A percentile compares a stretch with the other conserved stretches of the same genome.
Conservation (phyloP, 495 filamentous ascomycete genomes). For the Cercophora samala region DNA sequence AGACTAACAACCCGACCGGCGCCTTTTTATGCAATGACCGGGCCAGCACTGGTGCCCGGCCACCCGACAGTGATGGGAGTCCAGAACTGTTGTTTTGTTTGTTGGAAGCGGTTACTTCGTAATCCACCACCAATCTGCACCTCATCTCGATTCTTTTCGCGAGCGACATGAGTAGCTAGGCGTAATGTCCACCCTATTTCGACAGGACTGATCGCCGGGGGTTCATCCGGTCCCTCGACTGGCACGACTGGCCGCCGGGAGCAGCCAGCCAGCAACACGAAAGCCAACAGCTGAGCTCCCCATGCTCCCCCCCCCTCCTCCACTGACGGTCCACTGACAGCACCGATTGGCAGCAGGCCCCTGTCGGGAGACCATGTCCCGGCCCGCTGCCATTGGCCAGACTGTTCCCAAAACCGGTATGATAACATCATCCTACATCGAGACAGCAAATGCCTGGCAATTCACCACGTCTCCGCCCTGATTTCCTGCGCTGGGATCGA, state of each 20-base stretch:
- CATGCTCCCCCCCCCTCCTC: background rate
- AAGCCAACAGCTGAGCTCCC: background rate
- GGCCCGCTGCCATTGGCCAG: conserved; percentile 19
- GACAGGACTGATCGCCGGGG: background rate
- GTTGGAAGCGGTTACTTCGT: background rate
- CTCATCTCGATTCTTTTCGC: conserved; percentile 1
- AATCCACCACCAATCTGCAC: conserved; percentile 9
- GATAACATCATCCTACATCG: conserved; percentile 33
- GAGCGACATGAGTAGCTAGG: background rate
- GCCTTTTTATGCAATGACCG: background rate
- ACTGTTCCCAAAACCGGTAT: conserved; percentile 21
- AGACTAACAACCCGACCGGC: background rate
- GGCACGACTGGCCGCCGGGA: background rate
- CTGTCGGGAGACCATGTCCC: conserved; percentile 7
- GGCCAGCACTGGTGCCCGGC: background rate
- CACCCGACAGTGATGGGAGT: background rate
- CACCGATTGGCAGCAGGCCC: conserved; percentile 13
- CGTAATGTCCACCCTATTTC: conserved; percentile 1
- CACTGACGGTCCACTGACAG: conserved; percentile 6
- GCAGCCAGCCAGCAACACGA: background rate
- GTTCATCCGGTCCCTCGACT: background rate
- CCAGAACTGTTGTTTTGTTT: background rate
- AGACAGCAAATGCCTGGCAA: conserved; percentile 7
- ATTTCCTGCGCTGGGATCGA: conserved; percentile 21
- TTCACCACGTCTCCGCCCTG: conserved; percentile 22